Conservation (phyloP, 768 basidiomycete species). For the Kwoniella sp. region DNA sequence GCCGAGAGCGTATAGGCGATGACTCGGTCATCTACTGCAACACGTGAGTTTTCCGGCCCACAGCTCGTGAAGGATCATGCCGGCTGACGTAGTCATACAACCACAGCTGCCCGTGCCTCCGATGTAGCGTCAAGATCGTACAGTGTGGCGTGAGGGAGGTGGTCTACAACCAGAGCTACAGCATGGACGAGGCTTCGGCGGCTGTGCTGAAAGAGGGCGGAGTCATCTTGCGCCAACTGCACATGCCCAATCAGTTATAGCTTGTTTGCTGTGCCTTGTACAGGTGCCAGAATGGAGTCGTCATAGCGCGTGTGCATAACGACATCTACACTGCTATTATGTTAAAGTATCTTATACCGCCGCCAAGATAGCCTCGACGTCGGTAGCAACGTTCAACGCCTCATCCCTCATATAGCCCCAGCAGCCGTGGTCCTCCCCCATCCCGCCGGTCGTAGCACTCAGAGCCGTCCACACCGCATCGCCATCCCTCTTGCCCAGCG, state of each 20-base stretch:
- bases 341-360: too few species aligned
- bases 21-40: conserved; percentile 91
- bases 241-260: conserved; percentile 29
- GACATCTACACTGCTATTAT: too few species aligned
- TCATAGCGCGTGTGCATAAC: background rate
- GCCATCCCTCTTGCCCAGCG: conserved; percentile 60
- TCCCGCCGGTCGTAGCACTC: conserved; percentile 22
- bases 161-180: conserved; percentile 90
- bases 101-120: conserved; percentile 89
- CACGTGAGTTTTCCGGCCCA: conserved; percentile 83
- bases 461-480: conserved; percentile 84
- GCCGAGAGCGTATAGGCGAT: conserved; percentile 71
- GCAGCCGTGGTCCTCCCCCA: conserved; percentile 15
- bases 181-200: conserved; percentile 89
- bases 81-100: too few species aligned
- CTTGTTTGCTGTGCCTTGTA: background rate
- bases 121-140: conserved; percentile 94
- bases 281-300: too few species aligned
- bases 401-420: conserved; percentile 32
- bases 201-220: conserved; percentile 72
- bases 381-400: conserved; percentile 24
- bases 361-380: conserved; percentile 19
- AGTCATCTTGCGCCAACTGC: conserved; percentile 66
- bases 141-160: conserved; percentile 88
- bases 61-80: too few species aligned